phyloP scores from a whole-genome alignment of 306 rosid species.

The Lathyrus sativus region DNA sequence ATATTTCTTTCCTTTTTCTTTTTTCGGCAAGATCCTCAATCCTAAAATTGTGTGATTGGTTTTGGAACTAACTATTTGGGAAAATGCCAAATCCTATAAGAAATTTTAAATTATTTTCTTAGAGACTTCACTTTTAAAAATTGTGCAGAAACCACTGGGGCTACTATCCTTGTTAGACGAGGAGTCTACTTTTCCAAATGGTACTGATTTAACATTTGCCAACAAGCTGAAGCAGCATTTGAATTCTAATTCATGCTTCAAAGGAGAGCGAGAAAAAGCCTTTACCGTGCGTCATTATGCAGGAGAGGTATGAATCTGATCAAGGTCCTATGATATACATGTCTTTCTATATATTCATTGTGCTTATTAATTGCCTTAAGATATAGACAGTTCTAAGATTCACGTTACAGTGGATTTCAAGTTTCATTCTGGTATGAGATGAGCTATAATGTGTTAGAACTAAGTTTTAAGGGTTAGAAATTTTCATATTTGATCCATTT shows the following conservation, averaged over 20 bases:
- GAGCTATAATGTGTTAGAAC: slow-evolving; percentile 16
- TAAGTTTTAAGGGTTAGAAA: slow-evolving; percentile 26
- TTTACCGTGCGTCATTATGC: slow-evolving; percentile 92
- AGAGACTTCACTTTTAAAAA: slow-evolving; percentile 31
- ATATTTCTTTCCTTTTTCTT: not conserved
- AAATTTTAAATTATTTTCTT: slow-evolving; percentile 31
- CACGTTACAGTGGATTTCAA: slow-evolving; percentile 11
- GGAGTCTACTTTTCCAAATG: slow-evolving; percentile 98
- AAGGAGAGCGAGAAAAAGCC: slow-evolving; percentile 88
- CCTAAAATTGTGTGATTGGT: not conserved
- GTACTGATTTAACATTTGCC: slow-evolving; percentile 89
- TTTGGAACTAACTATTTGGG: not conserved
- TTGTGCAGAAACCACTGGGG: slow-evolving; percentile 94
- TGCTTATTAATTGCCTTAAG: slow-evolving; percentile 25
- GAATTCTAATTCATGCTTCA: slow-evolving; percentile 73
- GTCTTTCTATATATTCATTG: slow-evolving; percentile 30
- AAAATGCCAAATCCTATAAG: slow-evolving; percentile 8
- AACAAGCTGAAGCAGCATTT: slow-evolving; percentile 96
- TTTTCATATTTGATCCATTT: slow-evolving; percentile 19
- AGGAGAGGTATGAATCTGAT: slow-evolving; percentile 82
- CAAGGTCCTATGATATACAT: slow-evolving; percentile 9
- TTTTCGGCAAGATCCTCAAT: not conserved
- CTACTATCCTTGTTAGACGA: slow-evolving; percentile 88
- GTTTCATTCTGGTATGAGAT: slow-evolving; percentile 18
- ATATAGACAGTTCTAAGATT: slow-evolving; percentile 28